These are phyloP conservation scores for Xylariales sp. DNA, from an alignment of 2,329 filamentous ascomycete species.

Conservation along the genomic window DNA sequence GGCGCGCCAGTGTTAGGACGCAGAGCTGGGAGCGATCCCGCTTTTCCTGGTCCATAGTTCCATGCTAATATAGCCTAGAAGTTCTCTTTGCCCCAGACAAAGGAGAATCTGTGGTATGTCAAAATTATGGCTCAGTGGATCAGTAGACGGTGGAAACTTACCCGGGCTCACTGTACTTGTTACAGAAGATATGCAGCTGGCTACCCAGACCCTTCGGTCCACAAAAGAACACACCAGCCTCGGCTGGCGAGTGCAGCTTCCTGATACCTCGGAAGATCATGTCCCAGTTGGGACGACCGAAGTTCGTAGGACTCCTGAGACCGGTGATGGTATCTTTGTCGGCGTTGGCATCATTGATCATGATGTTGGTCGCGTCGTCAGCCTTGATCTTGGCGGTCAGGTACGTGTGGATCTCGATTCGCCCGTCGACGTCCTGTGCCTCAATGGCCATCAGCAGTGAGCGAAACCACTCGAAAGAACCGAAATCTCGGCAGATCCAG, in stretches of 20 bases:
- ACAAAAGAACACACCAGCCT: slow-evolving; percentile 80
- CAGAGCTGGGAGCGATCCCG: no score
- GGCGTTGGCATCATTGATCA: slow-evolving; percentile 84
- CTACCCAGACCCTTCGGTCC: slow-evolving; percentile 77
- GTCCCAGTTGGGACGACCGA: slow-evolving; percentile 84
- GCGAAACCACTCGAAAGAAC: slow-evolving; percentile 85
- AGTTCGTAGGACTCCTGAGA: slow-evolving; percentile 76
- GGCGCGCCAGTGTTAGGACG: background rate
- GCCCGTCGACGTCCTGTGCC: slow-evolving; percentile 75
- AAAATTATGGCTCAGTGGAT: no score
- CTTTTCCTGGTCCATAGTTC: no score
- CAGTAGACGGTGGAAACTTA: slow-evolving; percentile 51
- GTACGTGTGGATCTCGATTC: slow-evolving; percentile 87
- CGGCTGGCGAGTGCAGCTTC: slow-evolving; percentile 69
- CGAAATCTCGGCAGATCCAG: slow-evolving; percentile 87
- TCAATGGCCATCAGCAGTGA: slow-evolving; percentile 80
- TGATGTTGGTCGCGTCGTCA: slow-evolving; percentile 84
- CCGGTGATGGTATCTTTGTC: slow-evolving; percentile 83
- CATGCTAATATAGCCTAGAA: slow-evolving; percentile 43
- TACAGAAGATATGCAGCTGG: slow-evolving; percentile 75
- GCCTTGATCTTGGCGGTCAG: slow-evolving; percentile 82
- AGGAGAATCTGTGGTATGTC: slow-evolving; percentile 47
- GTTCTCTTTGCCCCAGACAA: slow-evolving; percentile 67
- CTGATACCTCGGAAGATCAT: slow-evolving; percentile 82
- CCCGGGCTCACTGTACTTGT: slow-evolving; percentile 80